phyloP scores from a whole-genome alignment of 352 stramenopile species.

The Globisporangium iwayamae region DNA sequence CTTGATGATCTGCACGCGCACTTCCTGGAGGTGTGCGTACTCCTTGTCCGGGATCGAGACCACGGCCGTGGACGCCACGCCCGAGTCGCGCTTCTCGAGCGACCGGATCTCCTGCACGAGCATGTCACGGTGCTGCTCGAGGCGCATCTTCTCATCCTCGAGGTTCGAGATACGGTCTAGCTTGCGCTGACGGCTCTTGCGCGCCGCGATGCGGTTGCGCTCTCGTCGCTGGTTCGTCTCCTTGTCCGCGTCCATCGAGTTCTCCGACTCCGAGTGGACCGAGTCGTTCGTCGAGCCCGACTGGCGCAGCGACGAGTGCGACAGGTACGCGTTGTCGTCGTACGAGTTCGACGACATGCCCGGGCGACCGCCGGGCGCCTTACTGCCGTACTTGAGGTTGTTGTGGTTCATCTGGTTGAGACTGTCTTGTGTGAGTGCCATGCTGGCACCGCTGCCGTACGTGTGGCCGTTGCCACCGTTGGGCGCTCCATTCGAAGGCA shows the following conservation, averaged over 20 bases:
- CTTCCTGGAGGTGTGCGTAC: conserved; percentile 70
- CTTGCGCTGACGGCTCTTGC: conserved; percentile 82
- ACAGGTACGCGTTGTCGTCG: conserved; percentile 62
- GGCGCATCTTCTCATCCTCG: conserved; percentile 84
- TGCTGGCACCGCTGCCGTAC: conserved; percentile 1
- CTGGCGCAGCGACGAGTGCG: conserved; percentile 26
- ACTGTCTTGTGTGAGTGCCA: conserved; percentile 48
- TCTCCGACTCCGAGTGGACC: conserved; percentile 64
- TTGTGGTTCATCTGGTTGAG: conserved; percentile 52
- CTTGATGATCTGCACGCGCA: conserved; percentile 80
- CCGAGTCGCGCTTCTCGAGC: conserved; percentile 75
- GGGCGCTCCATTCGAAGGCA: neutral
- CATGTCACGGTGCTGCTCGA: conserved; percentile 86
- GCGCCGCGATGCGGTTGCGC: conserved; percentile 79
- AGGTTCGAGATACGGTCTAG: conserved; percentile 84
- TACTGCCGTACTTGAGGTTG: conserved; percentile 45
- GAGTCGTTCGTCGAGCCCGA: conserved; percentile 59
- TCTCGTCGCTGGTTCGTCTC: conserved; percentile 81
- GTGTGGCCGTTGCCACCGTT: conserved; percentile 1
- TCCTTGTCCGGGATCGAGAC: conserved; percentile 79
- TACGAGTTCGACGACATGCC: conserved; percentile 33
- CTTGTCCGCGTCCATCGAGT: conserved; percentile 51
- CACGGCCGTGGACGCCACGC: conserved; percentile 35
- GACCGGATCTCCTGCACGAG: conserved; percentile 82
- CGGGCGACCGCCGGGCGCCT: conserved; percentile 17